Base-by-base conservation (phyloP, 495 filamentous ascomycete genomes). In the Schizothecium vesticola region DNA sequence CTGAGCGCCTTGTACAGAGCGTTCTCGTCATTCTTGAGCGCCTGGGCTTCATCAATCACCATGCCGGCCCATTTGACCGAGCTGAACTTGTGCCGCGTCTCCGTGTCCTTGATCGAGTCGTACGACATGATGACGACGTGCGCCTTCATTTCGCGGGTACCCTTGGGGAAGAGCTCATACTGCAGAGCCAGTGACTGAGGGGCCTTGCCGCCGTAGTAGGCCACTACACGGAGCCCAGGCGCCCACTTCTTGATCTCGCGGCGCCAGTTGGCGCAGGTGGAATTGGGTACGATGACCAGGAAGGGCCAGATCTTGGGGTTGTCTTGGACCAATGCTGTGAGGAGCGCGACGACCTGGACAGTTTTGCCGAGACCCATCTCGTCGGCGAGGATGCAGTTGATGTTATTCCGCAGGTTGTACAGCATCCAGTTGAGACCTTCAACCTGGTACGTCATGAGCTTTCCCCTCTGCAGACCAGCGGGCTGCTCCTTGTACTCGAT, bases 351-450 rank as follows among this genome's bases (percentile, higher is more conserved):
- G 62, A 97, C 87, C 76, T 99, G 96, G 60, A 99, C 91, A 0
- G 96, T 99, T 82, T 99, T 99, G 26, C 96, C 96, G 11, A 99
- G 87, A 5, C 96, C 96, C 96, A 99, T 99, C 75, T 99, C 96
- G 72, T 99, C 96, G 2, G 96, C 96, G 3, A 99, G 86, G 72
- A 99, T 95, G n/a, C 90, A 90, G 72, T 96, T 98, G 69, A 91
- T 85, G 69, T 89, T 82, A 60, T 86, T 80, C 68, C 91, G 87
- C 82, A 92, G 97, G 75, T 92, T 94, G 76, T 92, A 97, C 67
- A 96, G 90, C n/a, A 98, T 86, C 93, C 95, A 99, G 75, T 98
- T 97, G 67, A 98, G 77, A 19, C 96, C 96, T 22, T 97, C 92
- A 56, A 94, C 80, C 74, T 99, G 96, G 75, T 99, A 99, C 12